Base-by-base conservation (phyloP, 345 rosid species). In the Rhodamnia argentea region DNA sequence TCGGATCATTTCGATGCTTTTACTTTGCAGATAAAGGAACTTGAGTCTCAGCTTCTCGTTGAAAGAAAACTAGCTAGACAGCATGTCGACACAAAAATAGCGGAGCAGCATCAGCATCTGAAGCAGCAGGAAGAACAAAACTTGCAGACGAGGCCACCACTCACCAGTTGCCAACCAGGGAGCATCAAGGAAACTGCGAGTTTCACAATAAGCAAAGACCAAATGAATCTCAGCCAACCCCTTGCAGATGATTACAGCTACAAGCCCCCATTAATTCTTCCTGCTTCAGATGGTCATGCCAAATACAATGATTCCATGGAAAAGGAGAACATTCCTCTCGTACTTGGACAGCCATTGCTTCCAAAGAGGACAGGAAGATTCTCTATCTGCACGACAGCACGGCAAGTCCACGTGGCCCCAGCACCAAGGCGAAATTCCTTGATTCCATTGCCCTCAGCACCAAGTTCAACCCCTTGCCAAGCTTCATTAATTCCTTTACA, bases 51-150 rank as follows among this genome's bases (percentile, higher is more conserved):
- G 87, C 95, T 97, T 83, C 93, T 97, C 37, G 92, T 94, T 53
- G 99, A 96, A 87, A 96, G 99, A 89, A 97, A 95, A 89, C 93
- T 97, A 26, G 99, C 99, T 50, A 95, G 99, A 83, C 99, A 96
- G 88, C 98, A 97, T 50, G 97, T 97, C 52, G 98, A 97, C 90
- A 92, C 95, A 32, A 97, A 92, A 93, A 94, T 94, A 29, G 98
- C 96, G 50, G 98, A 97, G 90, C 95, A 93, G 40, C 95, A 90
- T 29, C 94, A 87, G 78, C 85, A 90, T 75, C 85, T 87, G 85
- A 92, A 91, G 90, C 94, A 90, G 32, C 93, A 88, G 18, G 97
- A 92, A 64, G 96, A 95, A 82, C 93, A 87, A 83, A 90, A 58
- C 85, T 88, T 24, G 78, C 86, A 89, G 81, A 74, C 85, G 52